A percentile compares a stretch with the other conserved stretches of the same genome.
These are phyloP conservation scores for Ogataea hybrid DNA, from an alignment of 1,139 yeast species.

Conservation along the genomic window DNA sequence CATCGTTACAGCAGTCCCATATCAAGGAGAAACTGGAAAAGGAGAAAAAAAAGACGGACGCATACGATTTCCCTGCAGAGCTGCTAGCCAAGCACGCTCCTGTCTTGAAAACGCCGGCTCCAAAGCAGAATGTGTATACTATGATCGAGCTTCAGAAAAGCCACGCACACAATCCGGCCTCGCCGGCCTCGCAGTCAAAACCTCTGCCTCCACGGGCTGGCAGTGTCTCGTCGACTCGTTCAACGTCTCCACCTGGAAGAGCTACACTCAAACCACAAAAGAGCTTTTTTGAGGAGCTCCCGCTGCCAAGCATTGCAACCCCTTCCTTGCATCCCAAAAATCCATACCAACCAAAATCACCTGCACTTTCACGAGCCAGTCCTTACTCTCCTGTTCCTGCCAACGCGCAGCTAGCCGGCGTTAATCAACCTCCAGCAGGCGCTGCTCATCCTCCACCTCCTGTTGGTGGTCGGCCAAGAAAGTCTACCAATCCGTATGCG, in stretches of 20 bases:
- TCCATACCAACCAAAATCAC: constrained; percentile 3
- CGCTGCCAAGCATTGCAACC: constrained; percentile 16
- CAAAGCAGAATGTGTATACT: constrained; percentile 29
- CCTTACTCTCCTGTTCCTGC: constrained; percentile 1
- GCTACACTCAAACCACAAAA: constrained; percentile 23
- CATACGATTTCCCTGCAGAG: constrained; percentile 75
- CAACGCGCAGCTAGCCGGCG: background rate
- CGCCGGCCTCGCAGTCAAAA: constrained; percentile 7
- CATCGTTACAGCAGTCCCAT: constrained; percentile 1
- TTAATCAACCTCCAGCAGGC: background rate
- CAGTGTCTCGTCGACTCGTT: constrained; percentile 6
- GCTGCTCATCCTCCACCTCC: background rate
- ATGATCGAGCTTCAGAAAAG: constrained; percentile 20
- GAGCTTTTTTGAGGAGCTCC: constrained; percentile 51
- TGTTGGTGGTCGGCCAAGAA: constrained; percentile 10
- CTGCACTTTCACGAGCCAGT: background rate
- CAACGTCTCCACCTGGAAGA: constrained; percentile 5
- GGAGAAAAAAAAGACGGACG: constrained; percentile 61
- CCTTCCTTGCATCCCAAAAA: constrained; percentile 19
- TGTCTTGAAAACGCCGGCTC: constrained; percentile 36
- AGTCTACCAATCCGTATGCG: constrained; percentile 30
- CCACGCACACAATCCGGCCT: constrained; percentile 3
- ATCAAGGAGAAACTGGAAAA: constrained; percentile 34
- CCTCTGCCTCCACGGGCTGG: constrained; percentile 4
- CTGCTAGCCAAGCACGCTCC: constrained; percentile 41